These are phyloP conservation scores for Prunus persica DNA, from an alignment of 306 rosid genomes.

Conservation along the genomic window Prunus_persica_NCBIv2 NC_034014.1:19476001-19476500, in stretches of 20 bases:
- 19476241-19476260: not conserved
- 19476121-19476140: not conserved
- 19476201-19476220: not conserved
- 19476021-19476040: not conserved
- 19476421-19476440: not conserved
- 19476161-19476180: not conserved
- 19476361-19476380: not conserved
- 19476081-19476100: not conserved
- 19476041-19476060: not conserved
- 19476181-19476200: constrained; percentile 1
- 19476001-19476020: not conserved
- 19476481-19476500: constrained; percentile 49
- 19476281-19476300: not conserved
- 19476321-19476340: not conserved
- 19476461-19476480: constrained; percentile 35
- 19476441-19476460: not conserved
- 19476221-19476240: not conserved
- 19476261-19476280: not conserved
- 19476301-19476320: not conserved
- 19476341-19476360: not conserved
- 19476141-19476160: not conserved
- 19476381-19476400: not conserved
- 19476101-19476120: not conserved
- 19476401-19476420: not conserved
- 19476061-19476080: not conserved